These are phyloP conservation scores for Leptographium galeiforme DNA, from an alignment of 2,329 filamentous ascomycete species.

Conservation along the genomic window DNA sequence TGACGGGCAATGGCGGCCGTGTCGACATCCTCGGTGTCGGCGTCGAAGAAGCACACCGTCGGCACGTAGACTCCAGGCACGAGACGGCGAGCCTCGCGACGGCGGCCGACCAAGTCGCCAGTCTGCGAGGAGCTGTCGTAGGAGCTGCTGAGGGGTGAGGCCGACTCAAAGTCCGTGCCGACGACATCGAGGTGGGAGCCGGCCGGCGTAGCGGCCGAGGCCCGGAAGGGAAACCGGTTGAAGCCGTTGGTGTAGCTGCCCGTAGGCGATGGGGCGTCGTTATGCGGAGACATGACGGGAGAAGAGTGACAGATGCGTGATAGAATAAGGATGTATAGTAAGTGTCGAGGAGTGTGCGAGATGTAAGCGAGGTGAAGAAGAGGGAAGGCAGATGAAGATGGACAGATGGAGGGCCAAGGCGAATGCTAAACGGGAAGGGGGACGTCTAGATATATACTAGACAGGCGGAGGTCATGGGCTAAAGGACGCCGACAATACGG, in stretches of 20 bases:
- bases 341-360: background rate
- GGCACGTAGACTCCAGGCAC: slow-evolving; percentile 54
- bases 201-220: background rate
- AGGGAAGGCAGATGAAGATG: background rate
- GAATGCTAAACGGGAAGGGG: background rate
- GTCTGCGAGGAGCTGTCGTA: slow-evolving; percentile 22
- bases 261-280: slow-evolving; percentile 31
- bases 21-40: slow-evolving; percentile 53
- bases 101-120: background rate
- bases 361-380: background rate
- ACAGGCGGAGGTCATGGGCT: background rate
- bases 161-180: slow-evolving; percentile 15
- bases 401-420: background rate
- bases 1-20: slow-evolving; percentile 43
- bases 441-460: background rate
- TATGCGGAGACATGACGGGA: slow-evolving; percentile 30
- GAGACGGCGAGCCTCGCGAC: slow-evolving; percentile 18
- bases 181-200: background rate
- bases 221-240: slow-evolving; percentile 21
- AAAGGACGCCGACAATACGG: background rate
- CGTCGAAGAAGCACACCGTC: slow-evolving; percentile 60
- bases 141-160: slow-evolving; percentile 28
- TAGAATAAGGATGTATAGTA: background rate
- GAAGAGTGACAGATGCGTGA: background rate
- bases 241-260: slow-evolving; percentile 30